Evolutionary conservation across 139 green algal species (phyloP).

Genomic region (Chlorella vulgaris): DNA sequence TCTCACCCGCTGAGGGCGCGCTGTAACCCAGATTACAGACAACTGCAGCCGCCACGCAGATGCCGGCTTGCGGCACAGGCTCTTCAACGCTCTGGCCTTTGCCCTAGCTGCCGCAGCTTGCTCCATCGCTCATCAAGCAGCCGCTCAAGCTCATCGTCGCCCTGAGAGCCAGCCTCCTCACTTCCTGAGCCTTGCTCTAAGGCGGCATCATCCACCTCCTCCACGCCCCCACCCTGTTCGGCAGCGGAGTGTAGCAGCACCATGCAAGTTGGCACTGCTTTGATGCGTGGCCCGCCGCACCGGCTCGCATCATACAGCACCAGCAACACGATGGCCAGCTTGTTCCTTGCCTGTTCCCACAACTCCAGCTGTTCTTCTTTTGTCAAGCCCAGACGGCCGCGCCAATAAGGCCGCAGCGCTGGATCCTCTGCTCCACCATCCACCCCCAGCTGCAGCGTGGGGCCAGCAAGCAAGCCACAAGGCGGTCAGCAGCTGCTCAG

Average conservation of each 20-base stretch:
- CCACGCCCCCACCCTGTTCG: not conserved
- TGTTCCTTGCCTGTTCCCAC: constrained; percentile 37
- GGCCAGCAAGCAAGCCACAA: not conserved
- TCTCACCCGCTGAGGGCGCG: no score
- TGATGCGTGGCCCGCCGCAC: no score
- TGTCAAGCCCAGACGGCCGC: constrained; percentile 52
- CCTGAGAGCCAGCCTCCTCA: constrained; percentile 8
- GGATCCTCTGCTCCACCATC: constrained; percentile 29
- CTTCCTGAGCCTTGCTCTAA: not conserved
- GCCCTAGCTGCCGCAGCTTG: not conserved
- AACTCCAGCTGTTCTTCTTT: constrained; percentile 51
- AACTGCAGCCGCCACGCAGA: no score
- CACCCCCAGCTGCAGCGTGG: constrained; percentile 35
- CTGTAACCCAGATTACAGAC: no score
- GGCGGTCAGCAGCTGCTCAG: not conserved
- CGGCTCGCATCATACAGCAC: no score
- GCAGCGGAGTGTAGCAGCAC: not conserved
- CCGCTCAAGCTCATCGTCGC: not conserved
- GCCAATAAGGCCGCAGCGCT: constrained; percentile 46
- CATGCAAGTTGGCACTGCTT: no score
- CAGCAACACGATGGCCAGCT: no score
- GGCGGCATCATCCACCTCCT: not conserved
- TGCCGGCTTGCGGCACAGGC: no score
- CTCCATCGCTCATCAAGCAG: not conserved
- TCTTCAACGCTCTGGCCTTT: no score